Base-by-base conservation (phyloP, 495 filamentous ascomycete genomes). In the Hypoxylon fuscum region DNA sequence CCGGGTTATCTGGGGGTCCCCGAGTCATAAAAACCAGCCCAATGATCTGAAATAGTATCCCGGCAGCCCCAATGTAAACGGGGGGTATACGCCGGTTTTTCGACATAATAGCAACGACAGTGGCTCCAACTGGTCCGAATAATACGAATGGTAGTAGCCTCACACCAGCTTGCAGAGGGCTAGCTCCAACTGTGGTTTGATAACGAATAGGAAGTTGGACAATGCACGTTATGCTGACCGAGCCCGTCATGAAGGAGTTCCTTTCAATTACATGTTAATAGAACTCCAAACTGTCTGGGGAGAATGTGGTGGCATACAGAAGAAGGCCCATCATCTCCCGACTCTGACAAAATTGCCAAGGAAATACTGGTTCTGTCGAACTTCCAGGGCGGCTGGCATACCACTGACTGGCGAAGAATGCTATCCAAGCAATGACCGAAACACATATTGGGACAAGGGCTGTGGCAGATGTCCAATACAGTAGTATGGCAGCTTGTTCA, bases 151-250 rank as follows among this genome's bases (percentile, higher is more conserved):
- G 58, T 1, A 62, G n/a, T 4, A 62, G 23, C 4, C 49, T 35
- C 1, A 62, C 8, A 3, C 58, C 58, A 38, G 58, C 50, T 31
- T 62, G 27, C 1, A 62, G 42, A 4, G 58, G 58, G 4, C 14
- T 31, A 12, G 32, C 25, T 11, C 49, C 40, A n/a, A 45, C 31
- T 10, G 50, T 22, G 8, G 50, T 55, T 42, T 62, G 58, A 23
- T 47, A 55, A 7, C 58, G 49, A 11, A 55, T 20, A 21, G 58
- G 58, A 10, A 62, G 49, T 23, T 54, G 58, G 14, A 62, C 40
- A 15, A 42, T 62, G n/a, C 58, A 62, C 9, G 58, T 49, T 21
- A 49, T 41, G 35, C 44, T 58, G 1, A 49, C 55, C 0, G 43
- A 3, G 8, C 40, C 40, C 14, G 40, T 43, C 17, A 43, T 21